Evolutionary conservation across 2,329 filamentous ascomycete genomes (phyloP).

Genomic region (Fusarium luffae): DNA sequence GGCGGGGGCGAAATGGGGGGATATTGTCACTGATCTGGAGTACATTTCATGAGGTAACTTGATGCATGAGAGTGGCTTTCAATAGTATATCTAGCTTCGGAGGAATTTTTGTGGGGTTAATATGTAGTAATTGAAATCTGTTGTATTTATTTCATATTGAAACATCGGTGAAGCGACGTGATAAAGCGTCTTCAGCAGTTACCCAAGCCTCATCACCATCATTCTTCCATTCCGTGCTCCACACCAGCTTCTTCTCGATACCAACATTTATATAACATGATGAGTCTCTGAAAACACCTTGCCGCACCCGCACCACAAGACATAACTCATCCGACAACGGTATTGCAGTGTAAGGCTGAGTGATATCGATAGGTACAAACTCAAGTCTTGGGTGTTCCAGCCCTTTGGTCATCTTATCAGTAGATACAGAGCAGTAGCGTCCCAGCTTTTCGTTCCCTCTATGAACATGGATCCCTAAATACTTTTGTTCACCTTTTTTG

Average conservation of each 20-base stretch:
- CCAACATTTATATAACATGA: slow-evolving; percentile 2
- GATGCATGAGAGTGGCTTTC: neutral
- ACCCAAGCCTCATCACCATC: neutral
- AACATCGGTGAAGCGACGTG: slow-evolving; percentile 2
- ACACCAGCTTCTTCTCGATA: neutral
- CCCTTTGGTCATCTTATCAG: too few species aligned
- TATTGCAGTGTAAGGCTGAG: neutral
- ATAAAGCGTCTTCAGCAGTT: neutral
- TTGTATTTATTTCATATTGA: neutral
- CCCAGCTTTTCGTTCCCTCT: too few species aligned
- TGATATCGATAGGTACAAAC: neutral
- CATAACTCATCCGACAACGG: neutral
- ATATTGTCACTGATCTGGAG: slow-evolving; percentile 43
- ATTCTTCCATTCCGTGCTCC: neutral
- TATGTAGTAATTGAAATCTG: neutral
- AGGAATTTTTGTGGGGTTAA: fast-evolving
- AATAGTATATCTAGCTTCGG: fast-evolving
- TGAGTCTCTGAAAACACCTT: neutral
- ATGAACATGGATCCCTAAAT: too few species aligned
- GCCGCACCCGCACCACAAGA: neutral
- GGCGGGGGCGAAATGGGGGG: slow-evolving; percentile 47
- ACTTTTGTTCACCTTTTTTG: too few species aligned
- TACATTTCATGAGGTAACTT: neutral
- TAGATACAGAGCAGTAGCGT: too few species aligned
- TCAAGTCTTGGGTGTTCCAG: too few species aligned